Evolutionary conservation across 768 basidiomycete genomes (phyloP).

Genomic region (Gymnopilus dilepis): DNA sequence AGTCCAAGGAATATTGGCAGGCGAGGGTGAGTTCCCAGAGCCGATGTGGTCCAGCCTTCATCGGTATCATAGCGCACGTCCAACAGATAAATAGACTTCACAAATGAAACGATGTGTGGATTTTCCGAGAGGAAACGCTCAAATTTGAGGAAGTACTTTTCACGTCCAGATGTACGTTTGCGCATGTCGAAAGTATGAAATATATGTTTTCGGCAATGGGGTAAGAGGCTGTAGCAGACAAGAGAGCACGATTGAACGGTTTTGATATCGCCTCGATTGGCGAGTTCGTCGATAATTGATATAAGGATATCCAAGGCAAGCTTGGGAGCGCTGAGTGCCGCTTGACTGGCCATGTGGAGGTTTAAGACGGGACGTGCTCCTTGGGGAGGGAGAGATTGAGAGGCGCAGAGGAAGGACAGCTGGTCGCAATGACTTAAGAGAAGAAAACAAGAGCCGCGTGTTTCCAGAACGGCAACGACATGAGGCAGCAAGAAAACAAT

Average conservation of each 20-base stretch:
- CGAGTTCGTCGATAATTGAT: neutral
- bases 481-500: no score
- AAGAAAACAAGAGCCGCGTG: no score
- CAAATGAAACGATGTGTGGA: neutral
- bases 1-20: neutral
- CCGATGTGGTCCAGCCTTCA: no score
- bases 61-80: no score
- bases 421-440: no score
- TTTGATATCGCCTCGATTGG: neutral
- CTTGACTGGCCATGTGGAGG: neutral
- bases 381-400: no score
- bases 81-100: neutral
- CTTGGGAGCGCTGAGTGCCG: neutral
- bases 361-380: no score
- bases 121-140: neutral
- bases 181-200: slow-evolving; percentile 4
- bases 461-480: no score
- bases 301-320: neutral
- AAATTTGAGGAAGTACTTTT: neutral
- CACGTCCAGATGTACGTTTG: neutral
- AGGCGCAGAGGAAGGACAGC: no score
- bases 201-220: neutral
- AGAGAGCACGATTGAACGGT: neutral
- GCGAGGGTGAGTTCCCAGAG: neutral
- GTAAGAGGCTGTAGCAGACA: neutral